Evolutionary conservation across 164 flowering plant genomes (phyloP), one percentile per base, ranked within the genome.

Genomic region (Aristolochia californica): DNA sequence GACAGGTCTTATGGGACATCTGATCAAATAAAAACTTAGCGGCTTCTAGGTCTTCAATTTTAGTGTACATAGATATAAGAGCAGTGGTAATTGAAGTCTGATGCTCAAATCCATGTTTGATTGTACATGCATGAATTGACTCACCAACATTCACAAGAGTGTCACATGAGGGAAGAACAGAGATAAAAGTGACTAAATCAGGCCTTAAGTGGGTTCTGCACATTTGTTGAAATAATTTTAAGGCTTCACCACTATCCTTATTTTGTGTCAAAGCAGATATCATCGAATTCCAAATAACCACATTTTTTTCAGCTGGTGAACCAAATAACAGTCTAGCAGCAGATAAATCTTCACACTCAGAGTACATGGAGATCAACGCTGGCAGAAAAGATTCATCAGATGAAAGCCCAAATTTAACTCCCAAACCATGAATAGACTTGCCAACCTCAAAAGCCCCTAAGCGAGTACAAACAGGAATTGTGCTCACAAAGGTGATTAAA

Each of bases 201-300:
- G 62, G 68, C 14, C 43, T 62, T 60, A 62, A 51, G 49, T 43
- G 10, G 27, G 49, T 48, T 21, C 26, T 45, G 16, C 40, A 13
- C 73, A 70, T 70, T 40, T 24, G 49, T 48, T 56, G 8, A 58
- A 61, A 65, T 34, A 58, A 22, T 61, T 57, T 52, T 25, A 61
- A 70, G 47, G 69, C 73, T 53, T 70, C 68, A 45, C 18, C 43
- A 17, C 53, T 26, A 43, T 40, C 43, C n/a, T 22, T 13, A 56
- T 48, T 65, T 57, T 61, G 66, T 14, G 69, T 38, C 47, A 43
- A 70, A 1, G 59, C 69, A 48, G 73, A 70, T 30, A 70, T 65
- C 69, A 70, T 61, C 4, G 73, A 55, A 53, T 69, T 69, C 72
- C 72, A 69, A 27, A 30, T 13, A 52, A 65, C 57, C 14, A 64